Conservation (phyloP, 495 filamentous ascomycete species). For the Cudoniella acicularis region DNA sequence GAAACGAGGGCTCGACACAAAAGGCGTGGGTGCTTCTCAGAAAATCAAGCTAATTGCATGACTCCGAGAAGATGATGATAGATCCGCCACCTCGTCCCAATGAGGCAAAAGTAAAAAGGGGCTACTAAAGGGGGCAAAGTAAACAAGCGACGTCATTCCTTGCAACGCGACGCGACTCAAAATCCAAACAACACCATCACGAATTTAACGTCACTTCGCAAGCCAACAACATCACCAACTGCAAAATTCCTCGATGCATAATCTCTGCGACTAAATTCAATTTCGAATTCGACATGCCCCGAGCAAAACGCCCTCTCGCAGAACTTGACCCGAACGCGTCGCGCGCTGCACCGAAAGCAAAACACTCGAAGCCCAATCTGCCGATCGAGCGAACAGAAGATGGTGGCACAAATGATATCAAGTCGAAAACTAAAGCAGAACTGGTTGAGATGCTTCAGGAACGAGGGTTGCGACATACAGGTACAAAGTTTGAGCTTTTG, state of each 20-base stretch:
- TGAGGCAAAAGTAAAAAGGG: no score
- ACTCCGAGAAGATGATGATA: no score
- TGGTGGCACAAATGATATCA: neutral
- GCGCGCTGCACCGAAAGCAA: neutral
- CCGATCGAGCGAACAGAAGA: neutral
- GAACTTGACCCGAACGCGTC: slow-evolving; percentile 13
- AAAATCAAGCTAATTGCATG: no score
- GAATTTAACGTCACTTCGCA: neutral
- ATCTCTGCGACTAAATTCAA: neutral
- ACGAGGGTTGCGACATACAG: neutral
- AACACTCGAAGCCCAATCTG: neutral
- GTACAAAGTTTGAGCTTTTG: neutral
- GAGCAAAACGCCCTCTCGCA: slow-evolving; percentile 8
- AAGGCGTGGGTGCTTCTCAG: no score
- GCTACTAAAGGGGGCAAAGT: neutral
- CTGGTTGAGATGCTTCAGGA: neutral
- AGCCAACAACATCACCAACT: neutral
- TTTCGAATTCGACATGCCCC: slow-evolving; percentile 4
- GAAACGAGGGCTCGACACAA: no score
- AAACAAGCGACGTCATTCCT: neutral
- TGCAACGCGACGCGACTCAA: neutral
- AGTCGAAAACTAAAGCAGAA: neutral
- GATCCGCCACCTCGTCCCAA: no score
- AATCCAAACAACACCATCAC: neutral
- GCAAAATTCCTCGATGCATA: neutral